Evolutionary conservation across 2,329 filamentous ascomycete genomes (phyloP), one percentile per base, ranked within the genome.

Genomic region (Stagonosporopsis chrysanthemi): DNA sequence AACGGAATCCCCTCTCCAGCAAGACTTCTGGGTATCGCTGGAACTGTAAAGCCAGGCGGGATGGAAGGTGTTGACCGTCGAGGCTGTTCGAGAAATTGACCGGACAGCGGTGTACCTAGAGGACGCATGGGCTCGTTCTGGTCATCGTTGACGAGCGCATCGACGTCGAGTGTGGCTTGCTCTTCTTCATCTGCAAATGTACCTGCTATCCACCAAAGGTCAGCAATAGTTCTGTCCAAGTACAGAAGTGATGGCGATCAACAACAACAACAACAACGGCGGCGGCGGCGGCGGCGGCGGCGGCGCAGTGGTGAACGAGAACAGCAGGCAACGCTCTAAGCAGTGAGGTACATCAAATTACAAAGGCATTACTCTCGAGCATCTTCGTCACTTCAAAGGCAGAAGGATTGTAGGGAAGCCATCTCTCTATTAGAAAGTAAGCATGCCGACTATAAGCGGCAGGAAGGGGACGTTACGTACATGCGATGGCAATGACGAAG

Each of bases 81-180:
- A 46, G 75, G 74, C 52, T 76, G 75, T 38, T 74, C 68, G 31
- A 75, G 61, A 19, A 70, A 63, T 8, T 71, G 72, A 43, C 56
- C 57, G 19, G 52, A 49, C 35, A 73, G 39, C 9, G 67, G 61
- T 17, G 63, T 67, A 29, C 51, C 58, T 23, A 63, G 59, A 36
- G 35, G 60, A 26, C 59, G 84, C 78, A 56, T 48, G 48, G 60
- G 64, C 62, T 68, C 68, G 29, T 63, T 58, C 5, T 75, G 70
- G 28, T 61, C 60, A 41, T 91, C 88, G 22, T 87, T 85, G 12
- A 91, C 88, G 4, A 91, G 77, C 3, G 87, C 87, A 71, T 90
- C 88, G 38, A 91, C 85, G n/a, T 84, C 87, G 40, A 81, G 80
- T 2, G 81, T 82, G 12, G 83, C 87, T 63, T 88, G 86, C 60